Evolutionary conservation across 768 basidiomycete species (phyloP), one percentile per base, ranked within the genome.

Genomic region (Trametes cingulata): DNA sequence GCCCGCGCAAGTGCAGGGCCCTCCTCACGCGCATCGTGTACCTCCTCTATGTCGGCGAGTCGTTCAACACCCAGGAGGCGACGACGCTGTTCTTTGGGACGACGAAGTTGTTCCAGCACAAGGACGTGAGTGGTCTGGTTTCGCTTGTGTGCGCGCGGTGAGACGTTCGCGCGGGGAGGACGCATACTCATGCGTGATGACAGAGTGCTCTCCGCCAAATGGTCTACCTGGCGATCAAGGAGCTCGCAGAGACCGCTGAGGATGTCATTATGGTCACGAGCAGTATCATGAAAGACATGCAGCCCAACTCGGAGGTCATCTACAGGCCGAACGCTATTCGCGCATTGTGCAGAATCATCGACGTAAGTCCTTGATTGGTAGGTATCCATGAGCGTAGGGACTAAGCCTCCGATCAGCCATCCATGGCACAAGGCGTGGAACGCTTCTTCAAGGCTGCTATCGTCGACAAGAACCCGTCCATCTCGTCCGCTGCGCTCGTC

Each of bases 241-340:
- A 99, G 75, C 83, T 99, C 12, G 90, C 95, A 27, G 87, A 85
- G 36, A 89, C 90, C n/a, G 93, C 97, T 15, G 95, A 99, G 74
- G 96, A 98, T 80, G 94, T 98, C 27, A 97, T 99, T 67, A 99
- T 99, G 94, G 95, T 98, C 63, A 99, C 97, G 10, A 92, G 89
- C 73, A 97, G 94, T 69, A 98, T 99, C 74, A 97, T 97, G 95
- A 98, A 98, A 80, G 97, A 99, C 71, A 99, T 98, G 94, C 97
- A 99, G 70, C 91, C 95, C 55, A 98, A 97, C 72, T 89, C 94
- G 49, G 97, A 99, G 75, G 96, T 98, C 69, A 94, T 99, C 62
- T 99, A 99, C 75, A 84, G 97, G 55, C 93, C 97, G 33, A 99
- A 99, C 74, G 91, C 97, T 15, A 99, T 98, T 67, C 87, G 97